These are phyloP conservation scores for Sideroxylon spinosum DNA, from an alignment of 179 eudicot species.

Conservation along the genomic window DNA sequence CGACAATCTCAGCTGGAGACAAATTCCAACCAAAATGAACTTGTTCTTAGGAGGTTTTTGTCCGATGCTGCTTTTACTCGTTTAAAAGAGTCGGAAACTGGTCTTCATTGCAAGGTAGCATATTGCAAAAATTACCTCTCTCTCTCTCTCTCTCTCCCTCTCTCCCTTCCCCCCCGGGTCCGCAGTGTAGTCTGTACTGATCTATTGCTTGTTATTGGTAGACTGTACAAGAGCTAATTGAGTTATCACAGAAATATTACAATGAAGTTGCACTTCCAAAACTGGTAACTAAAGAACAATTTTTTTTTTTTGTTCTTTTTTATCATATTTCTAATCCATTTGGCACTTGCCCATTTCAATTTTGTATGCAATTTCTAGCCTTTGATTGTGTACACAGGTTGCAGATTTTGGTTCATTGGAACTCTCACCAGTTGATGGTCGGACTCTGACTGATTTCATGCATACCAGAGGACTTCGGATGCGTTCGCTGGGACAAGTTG, in stretches of 20 bases:
- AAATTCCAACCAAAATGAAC: slow-evolving; percentile 49
- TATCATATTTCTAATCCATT: slow-evolving; percentile 2
- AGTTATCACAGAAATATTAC: slow-evolving; percentile 83
- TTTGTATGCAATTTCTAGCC: slow-evolving; percentile 13
- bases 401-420: slow-evolving; percentile 99
- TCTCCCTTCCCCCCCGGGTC: neutral
- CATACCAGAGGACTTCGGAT: slow-evolving; percentile 98
- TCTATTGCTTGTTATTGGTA: slow-evolving; percentile 28
- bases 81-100: slow-evolving; percentile 83
- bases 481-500: slow-evolving; percentile 98
- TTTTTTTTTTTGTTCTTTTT: neutral
- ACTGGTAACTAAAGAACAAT: slow-evolving; percentile 53
- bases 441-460: slow-evolving; percentile 97
- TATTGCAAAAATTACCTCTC: slow-evolving; percentile 4
- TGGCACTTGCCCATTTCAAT: neutral
- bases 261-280: slow-evolving; percentile 93
- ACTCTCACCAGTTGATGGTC: slow-evolving; percentile 98
- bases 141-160: neutral
- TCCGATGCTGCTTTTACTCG: slow-evolving; percentile 84
- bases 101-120: slow-evolving; percentile 86
- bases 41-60: slow-evolving; percentile 56
- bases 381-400: slow-evolving; percentile 50
- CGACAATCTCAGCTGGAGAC: slow-evolving; percentile 36
- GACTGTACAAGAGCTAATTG: slow-evolving; percentile 86
- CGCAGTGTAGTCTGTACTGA: slow-evolving; percentile 14